A percentile compares a stretch with the other conserved stretches of the same genome.
phyloP scores from a whole-genome alignment of 306 rosid species.

The Cicer cuneatum region DNA sequence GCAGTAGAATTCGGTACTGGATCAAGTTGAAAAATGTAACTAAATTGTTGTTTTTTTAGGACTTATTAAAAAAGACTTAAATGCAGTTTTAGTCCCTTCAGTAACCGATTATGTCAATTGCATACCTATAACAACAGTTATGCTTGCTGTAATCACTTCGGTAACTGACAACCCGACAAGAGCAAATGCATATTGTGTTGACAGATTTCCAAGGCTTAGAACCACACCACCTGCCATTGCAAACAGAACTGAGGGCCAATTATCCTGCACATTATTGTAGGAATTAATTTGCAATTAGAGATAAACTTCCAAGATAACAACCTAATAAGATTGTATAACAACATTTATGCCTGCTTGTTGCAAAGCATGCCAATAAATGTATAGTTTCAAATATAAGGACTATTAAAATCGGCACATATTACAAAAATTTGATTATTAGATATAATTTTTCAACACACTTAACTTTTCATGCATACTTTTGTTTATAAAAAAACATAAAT shows the following conservation, averaged over 20 bases:
- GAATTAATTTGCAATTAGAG: slow-evolving; percentile 41
- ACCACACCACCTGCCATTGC: slow-evolving; percentile 89
- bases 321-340: no score
- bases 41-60: no score
- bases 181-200: slow-evolving; percentile 83
- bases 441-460: neutral
- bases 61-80: no score
- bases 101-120: no score
- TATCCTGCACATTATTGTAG: slow-evolving; percentile 58
- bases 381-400: slow-evolving; percentile 16
- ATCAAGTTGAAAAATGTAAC: no score
- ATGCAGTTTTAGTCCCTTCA: no score
- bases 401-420: no score
- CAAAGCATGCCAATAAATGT: neutral
- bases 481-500: neutral
- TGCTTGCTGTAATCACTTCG: slow-evolving; percentile 80
- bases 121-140: slow-evolving; percentile 81
- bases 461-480: slow-evolving; percentile 2
- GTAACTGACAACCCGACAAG: slow-evolving; percentile 85
- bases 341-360: neutral
- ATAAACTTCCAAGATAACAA: neutral
- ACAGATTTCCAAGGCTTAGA: slow-evolving; percentile 85
- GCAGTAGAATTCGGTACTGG: slow-evolving; percentile 23
- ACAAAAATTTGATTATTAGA: no score
- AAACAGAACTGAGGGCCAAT: slow-evolving; percentile 85